These are phyloP conservation scores for Exophiala phaeomuriformis DNA, from an alignment of 2,329 filamentous ascomycete species.

Conservation along the genomic window DNA sequence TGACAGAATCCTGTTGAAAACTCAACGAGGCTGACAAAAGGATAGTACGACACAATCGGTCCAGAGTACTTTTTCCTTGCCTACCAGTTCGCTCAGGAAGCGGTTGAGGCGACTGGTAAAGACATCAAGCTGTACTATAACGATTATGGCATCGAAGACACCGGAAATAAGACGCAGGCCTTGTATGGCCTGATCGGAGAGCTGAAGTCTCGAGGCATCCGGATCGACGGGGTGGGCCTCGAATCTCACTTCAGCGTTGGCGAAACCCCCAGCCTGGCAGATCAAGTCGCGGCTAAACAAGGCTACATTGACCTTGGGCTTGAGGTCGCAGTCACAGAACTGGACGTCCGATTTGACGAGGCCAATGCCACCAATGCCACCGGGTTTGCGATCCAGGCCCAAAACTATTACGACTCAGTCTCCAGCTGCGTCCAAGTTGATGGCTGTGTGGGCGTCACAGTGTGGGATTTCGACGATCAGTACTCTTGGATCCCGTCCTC, in stretches of 20 bases:
- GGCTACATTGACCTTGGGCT: constrained; percentile 26
- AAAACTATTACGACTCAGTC: too few species aligned
- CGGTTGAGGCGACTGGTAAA: constrained; percentile 30
- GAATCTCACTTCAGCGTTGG: constrained; percentile 44
- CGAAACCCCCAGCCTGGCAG: constrained; percentile 21
- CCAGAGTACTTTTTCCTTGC: constrained; percentile 42
- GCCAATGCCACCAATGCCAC: too few species aligned
- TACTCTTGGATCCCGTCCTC: too few species aligned
- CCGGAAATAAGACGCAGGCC: constrained; percentile 33
- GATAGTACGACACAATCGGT: constrained; percentile 35
- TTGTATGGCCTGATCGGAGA: constrained; percentile 35
- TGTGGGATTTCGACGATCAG: too few species aligned
- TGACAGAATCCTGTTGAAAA: too few species aligned
- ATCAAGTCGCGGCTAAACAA: constrained; percentile 32
- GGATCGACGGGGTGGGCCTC: constrained; percentile 45
- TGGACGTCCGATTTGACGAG: too few species aligned
- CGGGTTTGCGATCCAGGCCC: too few species aligned
- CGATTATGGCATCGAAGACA: constrained; percentile 39
- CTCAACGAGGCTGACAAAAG: background rate
- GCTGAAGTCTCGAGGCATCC: constrained; percentile 34
- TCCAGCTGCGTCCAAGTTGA: too few species aligned
- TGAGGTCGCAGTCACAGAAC: too few species aligned
- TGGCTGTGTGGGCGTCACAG: too few species aligned
- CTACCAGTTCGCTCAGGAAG: constrained; percentile 36
- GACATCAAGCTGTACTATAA: constrained; percentile 41